Conservation (phyloP, 176 grass and related monocot species). For the Oryza meyeriana region DNA sequence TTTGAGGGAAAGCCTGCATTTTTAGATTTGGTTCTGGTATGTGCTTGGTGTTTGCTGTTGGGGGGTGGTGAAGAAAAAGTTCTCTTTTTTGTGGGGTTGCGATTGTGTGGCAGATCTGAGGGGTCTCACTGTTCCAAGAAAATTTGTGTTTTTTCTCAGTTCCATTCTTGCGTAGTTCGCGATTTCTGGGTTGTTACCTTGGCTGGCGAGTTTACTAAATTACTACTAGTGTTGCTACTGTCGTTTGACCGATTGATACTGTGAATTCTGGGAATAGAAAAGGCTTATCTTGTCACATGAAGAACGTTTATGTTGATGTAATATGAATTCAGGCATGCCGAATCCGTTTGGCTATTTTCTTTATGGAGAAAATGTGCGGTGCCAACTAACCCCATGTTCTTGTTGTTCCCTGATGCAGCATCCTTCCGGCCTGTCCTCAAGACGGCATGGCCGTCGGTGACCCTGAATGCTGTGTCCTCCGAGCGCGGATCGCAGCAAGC, state of each 20-base stretch:
- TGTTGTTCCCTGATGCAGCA: slow-evolving; percentile 38
- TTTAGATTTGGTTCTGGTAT: slow-evolving; percentile 4
- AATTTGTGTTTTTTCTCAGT: slow-evolving; percentile 6
- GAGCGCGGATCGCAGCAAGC: slow-evolving; percentile 25
- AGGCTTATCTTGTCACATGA: slow-evolving; percentile 35
- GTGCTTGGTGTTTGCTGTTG: slow-evolving; percentile 25
- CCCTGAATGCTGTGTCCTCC: slow-evolving; percentile 52
- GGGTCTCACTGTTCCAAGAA: background rate
- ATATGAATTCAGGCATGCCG: slow-evolving; percentile 15
- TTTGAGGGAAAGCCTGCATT: background rate
- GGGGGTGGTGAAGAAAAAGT: slow-evolving; percentile 19
- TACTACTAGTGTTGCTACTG: background rate
- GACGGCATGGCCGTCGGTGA: slow-evolving; percentile 54
- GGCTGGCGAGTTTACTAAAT: background rate
- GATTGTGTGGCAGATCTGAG: slow-evolving; percentile 28
- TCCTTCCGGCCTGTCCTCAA: slow-evolving; percentile 75
- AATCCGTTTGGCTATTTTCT: slow-evolving; percentile 7
- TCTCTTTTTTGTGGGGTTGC: background rate
- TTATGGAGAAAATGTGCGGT: background rate
- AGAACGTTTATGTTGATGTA: slow-evolving; percentile 23
- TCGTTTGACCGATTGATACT: slow-evolving; percentile 28
- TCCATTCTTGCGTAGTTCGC: slow-evolving; percentile 4
- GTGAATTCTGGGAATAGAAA: slow-evolving; percentile 18
- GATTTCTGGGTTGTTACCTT: slow-evolving; percentile 14
- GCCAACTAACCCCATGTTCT: slow-evolving; percentile 16